phyloP scores from a whole-genome alignment of 768 basidiomycete genomes.

The Tricholoma saponaceum region DNA sequence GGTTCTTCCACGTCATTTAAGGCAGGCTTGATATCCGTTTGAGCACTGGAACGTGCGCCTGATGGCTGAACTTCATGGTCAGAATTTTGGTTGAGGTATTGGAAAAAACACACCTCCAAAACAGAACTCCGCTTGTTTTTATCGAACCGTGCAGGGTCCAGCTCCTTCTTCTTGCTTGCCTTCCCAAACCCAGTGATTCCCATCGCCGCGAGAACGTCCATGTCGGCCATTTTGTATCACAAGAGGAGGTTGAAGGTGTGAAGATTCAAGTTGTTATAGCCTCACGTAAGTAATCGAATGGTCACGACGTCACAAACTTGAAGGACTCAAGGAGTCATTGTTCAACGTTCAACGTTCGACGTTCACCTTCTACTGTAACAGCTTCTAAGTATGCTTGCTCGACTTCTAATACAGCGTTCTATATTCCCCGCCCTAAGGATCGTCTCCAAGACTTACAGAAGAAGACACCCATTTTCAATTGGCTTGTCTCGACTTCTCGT shows the following conservation, averaged over 20 bases:
- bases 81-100: not conserved
- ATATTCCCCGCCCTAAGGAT: not conserved
- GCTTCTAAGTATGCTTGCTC: not conserved
- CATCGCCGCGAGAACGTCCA: conserved; percentile 77
- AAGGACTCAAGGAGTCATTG: too few species aligned
- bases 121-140: conserved; percentile 54
- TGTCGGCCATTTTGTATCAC: conserved; percentile 35
- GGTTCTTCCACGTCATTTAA: not conserved
- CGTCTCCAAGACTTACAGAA: not conserved
- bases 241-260: not conserved
- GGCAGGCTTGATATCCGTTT: not conserved
- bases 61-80: not conserved
- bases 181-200: conserved; percentile 86
- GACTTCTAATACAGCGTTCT: not conserved
- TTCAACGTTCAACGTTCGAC: too few species aligned
- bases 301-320: not conserved
- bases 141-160: conserved; percentile 78
- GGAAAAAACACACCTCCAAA: conserved; percentile 33
- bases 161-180: conserved; percentile 54
- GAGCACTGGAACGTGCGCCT: not conserved
- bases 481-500: not conserved
- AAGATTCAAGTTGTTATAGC: too few species aligned
- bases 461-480: not conserved
- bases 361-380: not conserved
- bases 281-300: not conserved